Evolutionary conservation across 345 rosid species (phyloP).

Genomic region (Camelina sativa): DNA sequence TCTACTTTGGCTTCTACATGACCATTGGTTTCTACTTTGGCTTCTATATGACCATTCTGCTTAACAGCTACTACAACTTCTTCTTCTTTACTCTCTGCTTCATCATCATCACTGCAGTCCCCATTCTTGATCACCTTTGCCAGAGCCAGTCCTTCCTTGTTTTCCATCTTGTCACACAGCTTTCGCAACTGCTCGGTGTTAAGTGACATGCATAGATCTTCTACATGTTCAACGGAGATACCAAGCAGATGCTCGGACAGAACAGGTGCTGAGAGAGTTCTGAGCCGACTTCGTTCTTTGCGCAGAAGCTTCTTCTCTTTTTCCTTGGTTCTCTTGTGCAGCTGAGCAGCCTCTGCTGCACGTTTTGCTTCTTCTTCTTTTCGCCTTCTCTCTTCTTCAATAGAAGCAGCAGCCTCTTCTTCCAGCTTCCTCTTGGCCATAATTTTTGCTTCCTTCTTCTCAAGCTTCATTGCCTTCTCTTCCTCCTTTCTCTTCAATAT

Average conservation of each 20-base stretch:
- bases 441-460: slow-evolving; percentile 75
- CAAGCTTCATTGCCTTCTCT: slow-evolving; percentile 80
- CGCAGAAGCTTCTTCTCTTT: slow-evolving; percentile 89
- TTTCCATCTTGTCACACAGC: slow-evolving; percentile 73
- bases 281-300: slow-evolving; percentile 83
- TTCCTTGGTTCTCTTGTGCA: slow-evolving; percentile 80
- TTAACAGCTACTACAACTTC: slow-evolving; percentile 31
- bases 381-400: slow-evolving; percentile 72
- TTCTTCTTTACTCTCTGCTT: slow-evolving; percentile 23
- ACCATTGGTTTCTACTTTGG: slow-evolving; percentile 65
- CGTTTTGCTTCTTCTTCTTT: slow-evolving; percentile 81
- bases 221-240: slow-evolving; percentile 68
- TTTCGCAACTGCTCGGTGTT: slow-evolving; percentile 63
- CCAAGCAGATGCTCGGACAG: slow-evolving; percentile 59
- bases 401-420: slow-evolving; percentile 83
- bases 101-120: slow-evolving; percentile 25
- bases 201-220: slow-evolving; percentile 76
- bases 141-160: slow-evolving; percentile 54
- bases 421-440: slow-evolving; percentile 81
- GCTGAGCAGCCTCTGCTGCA: slow-evolving; percentile 81
- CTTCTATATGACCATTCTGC: slow-evolving; percentile 60
- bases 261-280: slow-evolving; percentile 68
- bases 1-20: slow-evolving; percentile 31
- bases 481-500: slow-evolving; percentile 78
- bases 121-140: slow-evolving; percentile 64